Conservation (phyloP, 2,329 filamentous ascomycete genomes). For the Trichoderma gracile region DNA sequence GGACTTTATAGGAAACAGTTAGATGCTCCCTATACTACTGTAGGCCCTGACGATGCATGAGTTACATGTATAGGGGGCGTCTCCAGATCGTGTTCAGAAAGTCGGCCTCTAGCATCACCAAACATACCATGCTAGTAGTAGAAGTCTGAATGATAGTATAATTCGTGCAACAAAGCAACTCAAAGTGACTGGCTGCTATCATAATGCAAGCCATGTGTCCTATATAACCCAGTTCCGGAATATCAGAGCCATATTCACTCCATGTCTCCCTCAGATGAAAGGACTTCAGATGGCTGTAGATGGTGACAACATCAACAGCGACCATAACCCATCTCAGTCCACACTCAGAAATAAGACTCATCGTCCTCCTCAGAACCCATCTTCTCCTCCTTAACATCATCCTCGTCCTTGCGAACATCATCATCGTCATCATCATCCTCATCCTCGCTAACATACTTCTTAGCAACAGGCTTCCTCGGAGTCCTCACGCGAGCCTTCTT, state of each 20-base stretch:
- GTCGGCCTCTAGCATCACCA: no score
- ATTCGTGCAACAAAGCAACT: not conserved
- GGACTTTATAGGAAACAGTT: no score
- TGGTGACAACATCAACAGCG: not conserved
- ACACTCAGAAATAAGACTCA: not conserved
- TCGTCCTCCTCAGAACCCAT: conserved; percentile 27
- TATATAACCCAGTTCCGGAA: not conserved
- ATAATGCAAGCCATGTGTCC: not conserved
- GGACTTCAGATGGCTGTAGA: not conserved
- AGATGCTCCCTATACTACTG: no score
- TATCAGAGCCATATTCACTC: not conserved
- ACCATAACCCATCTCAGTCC: not conserved
- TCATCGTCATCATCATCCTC: conserved; percentile 27
- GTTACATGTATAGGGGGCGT: no score
- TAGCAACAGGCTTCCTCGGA: conserved; percentile 37
- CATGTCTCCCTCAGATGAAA: not conserved
- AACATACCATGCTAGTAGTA: no score
- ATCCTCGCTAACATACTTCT: conserved; percentile 33
- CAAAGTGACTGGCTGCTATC: not conserved
- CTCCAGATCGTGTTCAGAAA: no score
- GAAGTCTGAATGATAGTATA: no score
- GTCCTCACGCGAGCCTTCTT: conserved; percentile 37
- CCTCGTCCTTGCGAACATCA: not conserved
- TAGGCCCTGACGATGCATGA: no score
- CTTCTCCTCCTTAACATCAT: conserved; percentile 28